Evolutionary conservation across 805 yeast species (phyloP), one percentile per base, ranked within the genome.

Genomic region (Teunomyces atbi): DNA sequence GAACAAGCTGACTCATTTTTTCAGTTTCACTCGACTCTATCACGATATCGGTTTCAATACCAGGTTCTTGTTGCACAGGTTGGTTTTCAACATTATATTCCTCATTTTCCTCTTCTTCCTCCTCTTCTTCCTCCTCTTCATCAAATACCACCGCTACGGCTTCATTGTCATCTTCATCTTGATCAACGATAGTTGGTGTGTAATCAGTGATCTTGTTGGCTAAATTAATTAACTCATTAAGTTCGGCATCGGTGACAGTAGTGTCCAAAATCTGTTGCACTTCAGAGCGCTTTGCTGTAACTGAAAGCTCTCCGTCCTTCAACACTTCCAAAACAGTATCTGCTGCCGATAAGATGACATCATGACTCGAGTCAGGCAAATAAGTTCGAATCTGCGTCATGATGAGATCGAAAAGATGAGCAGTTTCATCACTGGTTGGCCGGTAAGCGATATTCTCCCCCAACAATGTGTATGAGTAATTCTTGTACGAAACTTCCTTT

Each of bases 331-430:
- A 55, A 0, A 83, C 58, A 3, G 83, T 69, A 59, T 87, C 94
- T 2, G 89, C 80, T 4, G 90, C 87, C 3, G 94, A 84, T 16
- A 82, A 60, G 2, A 89, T 74, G 1, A 82, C 78, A 36, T 82
- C 87, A 46, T 86, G 89, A 6, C 91, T 80, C n/a, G 87, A 79
- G 60, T 90, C 97, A 41, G 72, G 73, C 10, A 84, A 86, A 33
- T 86, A 64, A 13, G 73, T 68, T 2, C 67, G 61, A 3, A 86
- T 78, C 81, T 87, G 81, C 0, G 77, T 62, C 49, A 85, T 65
- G n/a, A 89, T 70, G 36, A 71, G 60, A 36, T 81, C 84, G 60
- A 82, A 86, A 0, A 71, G 61, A 26, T 68, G 71, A 2, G 72
- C 62, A 12, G 81, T 83, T 15, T 74, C 76, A 10, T 73, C 75